Evolutionary conservation across 169 alveolate species (phyloP).

Genomic region (Plasmodium knowlesi): DNA sequence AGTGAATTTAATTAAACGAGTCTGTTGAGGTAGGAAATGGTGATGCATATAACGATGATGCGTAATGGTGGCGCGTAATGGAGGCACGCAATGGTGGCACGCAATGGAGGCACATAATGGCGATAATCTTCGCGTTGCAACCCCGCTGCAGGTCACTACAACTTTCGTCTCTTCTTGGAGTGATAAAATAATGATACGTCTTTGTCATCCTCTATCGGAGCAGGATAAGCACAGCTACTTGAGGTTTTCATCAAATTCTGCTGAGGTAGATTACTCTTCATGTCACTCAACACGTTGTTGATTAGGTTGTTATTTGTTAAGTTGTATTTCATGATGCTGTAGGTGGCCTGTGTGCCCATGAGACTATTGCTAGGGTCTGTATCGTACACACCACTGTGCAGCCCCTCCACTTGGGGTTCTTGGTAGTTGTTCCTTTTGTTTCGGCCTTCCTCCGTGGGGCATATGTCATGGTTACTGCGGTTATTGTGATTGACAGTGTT

Average conservation of each 20-base stretch:
- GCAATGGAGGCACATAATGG: not conserved
- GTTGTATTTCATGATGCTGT: constrained; percentile 18
- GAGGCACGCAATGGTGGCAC: not conserved
- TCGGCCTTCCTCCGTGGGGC: not conserved
- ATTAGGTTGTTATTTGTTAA: constrained; percentile 39
- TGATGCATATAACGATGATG: not conserved
- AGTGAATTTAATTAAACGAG: not conserved
- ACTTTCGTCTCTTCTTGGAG: constrained; percentile 11
- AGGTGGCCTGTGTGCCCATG: constrained; percentile 27
- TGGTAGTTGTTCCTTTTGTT: not conserved
- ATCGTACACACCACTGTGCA: not conserved
- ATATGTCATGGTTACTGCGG: not conserved
- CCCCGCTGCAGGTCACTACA: not conserved
- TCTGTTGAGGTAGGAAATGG: not conserved
- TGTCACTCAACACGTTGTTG: constrained; percentile 26
- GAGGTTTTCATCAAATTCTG: constrained; percentile 10
- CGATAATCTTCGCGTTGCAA: not conserved
- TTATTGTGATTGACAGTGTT: not conserved
- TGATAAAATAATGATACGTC: not conserved
- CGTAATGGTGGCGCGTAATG: not conserved
- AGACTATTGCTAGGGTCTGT: not conserved
- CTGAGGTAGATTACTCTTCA: constrained; percentile 20
- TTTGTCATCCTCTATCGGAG: not conserved
- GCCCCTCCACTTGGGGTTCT: not conserved
- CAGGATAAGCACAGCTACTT: not conserved